phyloP scores from a whole-genome alignment of 2,329 filamentous ascomycete genomes.

The Xylaria sp. region DNA sequence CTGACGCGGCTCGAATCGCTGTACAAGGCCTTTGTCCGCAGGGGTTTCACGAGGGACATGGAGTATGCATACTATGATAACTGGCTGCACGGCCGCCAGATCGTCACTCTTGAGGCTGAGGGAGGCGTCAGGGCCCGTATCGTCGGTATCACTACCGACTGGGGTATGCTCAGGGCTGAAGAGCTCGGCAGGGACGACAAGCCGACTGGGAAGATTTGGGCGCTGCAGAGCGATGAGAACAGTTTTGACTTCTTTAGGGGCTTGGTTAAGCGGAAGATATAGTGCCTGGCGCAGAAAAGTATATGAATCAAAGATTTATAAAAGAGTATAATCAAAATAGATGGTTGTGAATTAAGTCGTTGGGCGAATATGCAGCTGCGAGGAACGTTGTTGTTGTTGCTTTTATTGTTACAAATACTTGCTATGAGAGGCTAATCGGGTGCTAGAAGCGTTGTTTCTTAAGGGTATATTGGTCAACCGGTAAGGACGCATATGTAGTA shows the following conservation, averaged over 20 bases:
- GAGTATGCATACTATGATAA: conserved; percentile 81
- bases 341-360: neutral
- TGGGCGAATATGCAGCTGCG: neutral
- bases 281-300: neutral
- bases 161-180: conserved; percentile 86
- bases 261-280: conserved; percentile 80
- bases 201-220: conserved; percentile 80
- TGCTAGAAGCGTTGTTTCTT: no score
- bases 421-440: neutral
- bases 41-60: conserved; percentile 78
- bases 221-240: conserved; percentile 94
- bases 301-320: neutral
- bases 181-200: conserved; percentile 80
- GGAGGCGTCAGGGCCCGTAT: conserved; percentile 80
- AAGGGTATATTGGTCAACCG: no score
- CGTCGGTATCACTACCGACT: conserved; percentile 89
- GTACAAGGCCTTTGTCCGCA: conserved; percentile 78
- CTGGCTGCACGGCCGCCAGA: conserved; percentile 86
- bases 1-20: conserved; percentile 81
- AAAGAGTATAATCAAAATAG: neutral
- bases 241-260: conserved; percentile 98
- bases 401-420: neutral
- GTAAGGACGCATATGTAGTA: no score
- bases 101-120: conserved; percentile 81
- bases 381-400: neutral